These are phyloP conservation scores for Xerocomellus amylosporus DNA, from an alignment of 768 basidiomycete species.

Conservation along the genomic window DNA sequence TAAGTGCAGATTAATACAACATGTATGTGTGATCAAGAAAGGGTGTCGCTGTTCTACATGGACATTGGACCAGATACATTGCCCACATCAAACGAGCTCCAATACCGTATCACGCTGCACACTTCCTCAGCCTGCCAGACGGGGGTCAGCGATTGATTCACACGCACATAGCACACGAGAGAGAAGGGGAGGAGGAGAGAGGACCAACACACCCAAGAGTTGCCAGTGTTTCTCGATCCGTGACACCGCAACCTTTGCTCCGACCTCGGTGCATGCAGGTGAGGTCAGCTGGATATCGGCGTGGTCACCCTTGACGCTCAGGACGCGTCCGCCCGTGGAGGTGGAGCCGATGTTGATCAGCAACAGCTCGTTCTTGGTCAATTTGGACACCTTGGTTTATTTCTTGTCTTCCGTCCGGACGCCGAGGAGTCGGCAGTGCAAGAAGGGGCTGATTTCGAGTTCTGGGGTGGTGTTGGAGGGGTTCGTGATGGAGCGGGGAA, in stretches of 20 bases:
- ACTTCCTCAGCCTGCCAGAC: constrained; percentile 60
- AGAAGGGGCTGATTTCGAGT: constrained; percentile 89
- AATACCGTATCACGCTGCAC: constrained; percentile 82
- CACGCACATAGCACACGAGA: neutral
- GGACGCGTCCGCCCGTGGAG: constrained; percentile 92
- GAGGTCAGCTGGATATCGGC: constrained; percentile 92
- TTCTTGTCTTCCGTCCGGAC: constrained; percentile 99
- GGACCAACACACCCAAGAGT: constrained; percentile 70
- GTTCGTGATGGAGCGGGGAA: neutral
- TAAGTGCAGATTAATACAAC: neutral
- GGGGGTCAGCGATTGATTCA: neutral
- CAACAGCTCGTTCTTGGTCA: constrained; percentile 86
- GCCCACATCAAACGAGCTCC: constrained; percentile 60
- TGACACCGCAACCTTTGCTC: constrained; percentile 95
- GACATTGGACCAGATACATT: neutral
- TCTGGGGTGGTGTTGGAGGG: constrained; percentile 41
- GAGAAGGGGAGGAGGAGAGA: neutral
- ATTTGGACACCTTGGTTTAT: constrained; percentile 92
- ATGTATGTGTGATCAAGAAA: neutral
- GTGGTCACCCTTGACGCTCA: constrained; percentile 91
- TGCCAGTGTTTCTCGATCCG: constrained; percentile 99
- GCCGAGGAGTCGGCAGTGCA: constrained; percentile 92
- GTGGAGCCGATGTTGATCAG: constrained; percentile 99
- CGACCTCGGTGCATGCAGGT: constrained; percentile 94
- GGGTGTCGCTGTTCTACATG: neutral